Evolutionary conservation across 2,329 filamentous ascomycete species (phyloP), one percentile per base, ranked within the genome.

Genomic region (Neoascochyta sp.): DNA sequence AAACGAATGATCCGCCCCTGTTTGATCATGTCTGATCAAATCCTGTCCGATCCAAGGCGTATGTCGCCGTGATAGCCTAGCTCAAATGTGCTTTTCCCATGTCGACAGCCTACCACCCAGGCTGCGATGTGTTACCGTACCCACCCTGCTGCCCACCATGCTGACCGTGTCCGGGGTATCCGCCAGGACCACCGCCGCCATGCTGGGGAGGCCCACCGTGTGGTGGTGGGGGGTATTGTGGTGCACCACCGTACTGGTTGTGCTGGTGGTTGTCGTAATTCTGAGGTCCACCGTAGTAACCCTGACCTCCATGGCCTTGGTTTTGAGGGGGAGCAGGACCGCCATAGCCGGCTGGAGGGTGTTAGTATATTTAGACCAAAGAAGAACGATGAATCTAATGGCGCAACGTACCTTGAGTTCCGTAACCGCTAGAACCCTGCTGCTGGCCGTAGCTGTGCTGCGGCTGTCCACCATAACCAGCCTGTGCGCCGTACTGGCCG

Each of bases 261-360:
- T 57, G 53, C 29, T 58, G 46, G 32, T 58, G 54, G 31, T 56
- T 52, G 18, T 53, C 52, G 27, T 59, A 54, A 34, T 52, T 54
- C 13, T 39, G 40, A 12, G 46, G 34, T 7, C 50, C 50, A n/a
- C 54, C 54, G 27, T 58, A 57, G 4, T 44, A 38, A 24, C 34
- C 34, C n/a, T 29, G 41, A 10, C 42, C 36, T 11, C 31, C 35
- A 21, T 43, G 43, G 9, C 43, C 45, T 20, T 49, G 50, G 10
- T 40, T 40, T 22, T 32, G 36, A n/a, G n/a, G n/a, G n/a, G n/a
- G n/a, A 11, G 51, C 50, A 7, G 55, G 51, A 5, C 55, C 55
- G 19, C 55, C 55, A 18, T 60, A 60, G 12, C 55, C 55, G 31
- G 56, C 56, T 48, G 23, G 7, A 22, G 9, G 9, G 4, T 20